Base-by-base conservation (phyloP, 805 yeast species). In the Wickerhamomyces kurtzmanii region DNA sequence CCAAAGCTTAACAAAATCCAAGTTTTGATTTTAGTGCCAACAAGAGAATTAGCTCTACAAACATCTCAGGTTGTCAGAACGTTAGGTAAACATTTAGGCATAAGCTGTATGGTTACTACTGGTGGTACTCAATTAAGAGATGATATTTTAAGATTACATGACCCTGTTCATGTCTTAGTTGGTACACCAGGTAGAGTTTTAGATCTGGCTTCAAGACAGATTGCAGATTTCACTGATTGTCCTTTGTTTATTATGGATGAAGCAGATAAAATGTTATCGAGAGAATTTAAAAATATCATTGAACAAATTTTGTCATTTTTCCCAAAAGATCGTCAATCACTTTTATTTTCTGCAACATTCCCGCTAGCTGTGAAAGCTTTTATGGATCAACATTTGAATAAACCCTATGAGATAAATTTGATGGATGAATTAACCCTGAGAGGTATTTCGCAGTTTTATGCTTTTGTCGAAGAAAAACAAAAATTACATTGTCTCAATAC, bases 101-200 rank as follows among this genome's bases (percentile, higher is more conserved):
- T 86, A 40, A 79, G 87, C 51, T 85, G 91, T 49, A 89, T 91
- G 97, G 96, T 89, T 32, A 80, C 97, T 57, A 91, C 97, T 9
- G 98, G 98, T 56, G 98, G 98, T 50, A 91, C 98, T 25, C 73
- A 80, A 32, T 66, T 91, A 42, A 78, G 81, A 58, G 98, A 91
- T 59, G 98, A 91, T 57, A 89, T 91, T 46, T 55, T 91, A 47
- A 79, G 98, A 66, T 67, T 91, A 45, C 74, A 82, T 47, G 97
- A 89, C 28, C 79, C 94, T 9, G 96, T 91, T 21, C 97, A 91
- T 55, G 73, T 91, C 23, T 62, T 91, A 35, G 98, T 91, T 23
- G 98, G 96, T 40, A 91, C 98, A 19, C 97, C 97, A 3, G 98
- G 98, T 44, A 78, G 98, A 65, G 87, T 91, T 21, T 69, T 91